phyloP scores from a whole-genome alignment of 495 filamentous ascomycete species.

The Trichoderma reesei region DNA sequence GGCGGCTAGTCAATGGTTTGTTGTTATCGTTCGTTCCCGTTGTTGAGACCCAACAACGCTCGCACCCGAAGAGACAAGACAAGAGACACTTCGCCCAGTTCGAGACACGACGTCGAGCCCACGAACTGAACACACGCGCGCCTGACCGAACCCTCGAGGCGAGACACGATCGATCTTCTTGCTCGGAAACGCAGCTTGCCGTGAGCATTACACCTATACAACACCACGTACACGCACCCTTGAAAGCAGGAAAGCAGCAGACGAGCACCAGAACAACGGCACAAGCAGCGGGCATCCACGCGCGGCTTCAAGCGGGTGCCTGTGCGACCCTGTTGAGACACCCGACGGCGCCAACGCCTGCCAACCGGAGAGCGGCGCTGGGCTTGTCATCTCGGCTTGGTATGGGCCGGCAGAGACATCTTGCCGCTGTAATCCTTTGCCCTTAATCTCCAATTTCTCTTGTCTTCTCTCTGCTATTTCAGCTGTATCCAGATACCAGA shows the following conservation, averaged over 20 bases:
- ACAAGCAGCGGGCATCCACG: not conserved
- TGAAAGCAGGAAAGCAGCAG: too few species aligned
- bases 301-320: not conserved
- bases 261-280: not conserved
- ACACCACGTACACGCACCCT: not conserved
- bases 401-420: not conserved
- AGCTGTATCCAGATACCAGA: not conserved
- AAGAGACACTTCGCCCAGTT: not conserved
- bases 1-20: not conserved
- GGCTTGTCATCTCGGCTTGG: not conserved
- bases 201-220: not conserved
- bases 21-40: not conserved
- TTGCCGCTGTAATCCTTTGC: not conserved
- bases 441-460: not conserved
- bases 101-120: not conserved
- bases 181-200: not conserved
- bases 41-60: not conserved
- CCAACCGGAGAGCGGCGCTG: not conserved
- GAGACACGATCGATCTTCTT: not conserved
- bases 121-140: not conserved
- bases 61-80: not conserved
- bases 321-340: not conserved
- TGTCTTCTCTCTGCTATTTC: too few species aligned
- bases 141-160: not conserved
- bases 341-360: not conserved